Evolutionary conservation across 169 alveolate genomes (phyloP).

Genomic region (Amoebophrya sp.): DNA sequence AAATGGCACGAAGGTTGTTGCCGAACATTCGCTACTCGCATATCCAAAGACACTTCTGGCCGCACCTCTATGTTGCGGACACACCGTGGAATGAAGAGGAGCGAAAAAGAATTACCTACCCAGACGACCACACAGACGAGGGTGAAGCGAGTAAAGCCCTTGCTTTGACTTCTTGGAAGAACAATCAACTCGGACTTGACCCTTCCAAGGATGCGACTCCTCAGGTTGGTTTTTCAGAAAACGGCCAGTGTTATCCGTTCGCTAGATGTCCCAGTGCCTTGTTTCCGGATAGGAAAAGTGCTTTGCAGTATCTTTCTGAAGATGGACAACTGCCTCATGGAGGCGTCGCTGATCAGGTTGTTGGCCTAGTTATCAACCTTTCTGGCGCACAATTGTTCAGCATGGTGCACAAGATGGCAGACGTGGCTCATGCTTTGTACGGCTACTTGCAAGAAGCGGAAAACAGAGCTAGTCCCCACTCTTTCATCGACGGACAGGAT

Average conservation of each 20-base stretch:
- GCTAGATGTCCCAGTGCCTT: background rate
- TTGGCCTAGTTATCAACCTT: background rate
- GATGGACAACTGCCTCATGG: background rate
- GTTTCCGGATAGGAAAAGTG: background rate
- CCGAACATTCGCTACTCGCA: background rate
- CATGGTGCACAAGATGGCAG: background rate
- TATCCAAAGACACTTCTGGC: background rate
- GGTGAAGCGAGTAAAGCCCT: too few species aligned
- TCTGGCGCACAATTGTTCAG: background rate
- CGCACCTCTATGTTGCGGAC: background rate
- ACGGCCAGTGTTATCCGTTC: background rate
- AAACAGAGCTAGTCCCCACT: background rate
- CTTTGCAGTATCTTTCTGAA: background rate
- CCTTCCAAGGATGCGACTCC: background rate
- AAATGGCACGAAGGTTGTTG: background rate
- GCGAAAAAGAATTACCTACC: background rate
- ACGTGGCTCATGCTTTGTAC: background rate
- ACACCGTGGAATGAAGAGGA: background rate
- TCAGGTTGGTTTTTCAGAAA: background rate
- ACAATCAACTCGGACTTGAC: background rate
- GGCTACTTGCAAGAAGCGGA: background rate
- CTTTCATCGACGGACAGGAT: background rate
- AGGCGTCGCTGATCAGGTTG: background rate
- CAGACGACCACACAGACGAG: background rate
- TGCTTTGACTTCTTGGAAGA: background rate